Percentiles rank a stretch among this genome's conserved stretches.
Conservation (phyloP, 306 rosid species). For the Pueraria montana region DNA sequence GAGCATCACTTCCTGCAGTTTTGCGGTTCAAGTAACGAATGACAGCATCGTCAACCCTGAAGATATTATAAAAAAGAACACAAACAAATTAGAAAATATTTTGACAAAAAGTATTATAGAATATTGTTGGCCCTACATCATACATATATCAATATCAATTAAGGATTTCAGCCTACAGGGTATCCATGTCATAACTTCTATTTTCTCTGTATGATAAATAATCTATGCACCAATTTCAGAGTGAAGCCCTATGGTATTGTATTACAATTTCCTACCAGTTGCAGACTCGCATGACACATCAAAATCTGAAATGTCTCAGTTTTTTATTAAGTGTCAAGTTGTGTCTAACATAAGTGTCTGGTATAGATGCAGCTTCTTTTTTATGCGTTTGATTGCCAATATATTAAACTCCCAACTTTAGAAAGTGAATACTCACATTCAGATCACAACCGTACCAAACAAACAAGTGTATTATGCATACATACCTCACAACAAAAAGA, state of each 20-base stretch:
- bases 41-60: constrained; percentile 93
- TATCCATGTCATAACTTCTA: constrained; percentile 28
- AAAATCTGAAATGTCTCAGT: not conserved
- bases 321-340: not conserved
- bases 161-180: not conserved
- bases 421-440: constrained; percentile 27
- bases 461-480: not conserved
- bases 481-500: constrained; percentile 27
- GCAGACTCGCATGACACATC: not conserved
- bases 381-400: not conserved
- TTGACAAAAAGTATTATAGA: not conserved
- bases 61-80: constrained; percentile 22
- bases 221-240: constrained; percentile 11
- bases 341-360: constrained; percentile 15
- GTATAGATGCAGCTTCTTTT: not conserved
- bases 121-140: constrained; percentile 1
- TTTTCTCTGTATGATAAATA: constrained; percentile 1
- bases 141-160: not conserved
- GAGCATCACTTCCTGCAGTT: constrained; percentile 66
- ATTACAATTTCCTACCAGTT: not conserved
- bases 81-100: constrained; percentile 24
- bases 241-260: not conserved
- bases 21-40: constrained; percentile 89
- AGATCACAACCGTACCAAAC: not conserved
- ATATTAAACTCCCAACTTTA: constrained; percentile 22